Evolutionary conservation across 768 basidiomycete species (phyloP).

Genomic region (Termitomyces sp.): DNA sequence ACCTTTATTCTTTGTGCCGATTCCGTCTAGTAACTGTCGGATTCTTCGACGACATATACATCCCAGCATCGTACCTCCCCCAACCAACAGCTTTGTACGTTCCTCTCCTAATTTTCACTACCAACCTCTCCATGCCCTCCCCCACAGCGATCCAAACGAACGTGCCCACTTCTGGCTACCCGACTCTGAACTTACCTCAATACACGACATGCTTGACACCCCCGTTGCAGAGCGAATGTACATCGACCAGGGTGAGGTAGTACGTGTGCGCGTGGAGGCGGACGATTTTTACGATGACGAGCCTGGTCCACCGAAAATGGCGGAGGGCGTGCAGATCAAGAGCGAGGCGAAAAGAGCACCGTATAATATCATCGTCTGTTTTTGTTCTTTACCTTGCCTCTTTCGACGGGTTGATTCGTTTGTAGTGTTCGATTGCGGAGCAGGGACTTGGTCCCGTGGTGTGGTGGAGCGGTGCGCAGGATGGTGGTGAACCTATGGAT

Average conservation of each 20-base stretch:
- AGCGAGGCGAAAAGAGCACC: conserved; percentile 51
- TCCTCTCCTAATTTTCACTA: background rate
- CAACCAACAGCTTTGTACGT: conserved; percentile 76
- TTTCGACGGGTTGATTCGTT: background rate
- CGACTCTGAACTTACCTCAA: conserved; percentile 44
- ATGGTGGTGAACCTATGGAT: conserved; percentile 39
- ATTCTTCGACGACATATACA: conserved; percentile 93
- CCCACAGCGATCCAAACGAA: conserved; percentile 69
- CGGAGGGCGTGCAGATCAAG: conserved; percentile 59
- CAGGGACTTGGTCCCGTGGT: conserved; percentile 73
- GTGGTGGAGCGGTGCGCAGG: conserved; percentile 68
- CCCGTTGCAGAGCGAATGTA: conserved; percentile 68
- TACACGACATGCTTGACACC: conserved; percentile 67
- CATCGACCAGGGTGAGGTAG: conserved; percentile 69
- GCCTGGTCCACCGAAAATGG: conserved; percentile 74
- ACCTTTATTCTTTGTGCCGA: background rate
- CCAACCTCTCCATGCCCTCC: background rate
- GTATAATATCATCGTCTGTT: conserved; percentile 65
- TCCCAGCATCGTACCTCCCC: conserved; percentile 76
- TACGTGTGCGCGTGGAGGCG: conserved; percentile 73
- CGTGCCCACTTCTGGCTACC: conserved; percentile 83
- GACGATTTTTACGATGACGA: conserved; percentile 87
- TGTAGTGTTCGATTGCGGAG: conserved; percentile 78
- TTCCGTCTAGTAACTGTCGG: conserved; percentile 64
- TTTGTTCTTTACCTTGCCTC: background rate